Evolutionary conservation across 2,329 filamentous ascomycete genomes (phyloP).

Genomic region (Celoporthe dispersa): DNA sequence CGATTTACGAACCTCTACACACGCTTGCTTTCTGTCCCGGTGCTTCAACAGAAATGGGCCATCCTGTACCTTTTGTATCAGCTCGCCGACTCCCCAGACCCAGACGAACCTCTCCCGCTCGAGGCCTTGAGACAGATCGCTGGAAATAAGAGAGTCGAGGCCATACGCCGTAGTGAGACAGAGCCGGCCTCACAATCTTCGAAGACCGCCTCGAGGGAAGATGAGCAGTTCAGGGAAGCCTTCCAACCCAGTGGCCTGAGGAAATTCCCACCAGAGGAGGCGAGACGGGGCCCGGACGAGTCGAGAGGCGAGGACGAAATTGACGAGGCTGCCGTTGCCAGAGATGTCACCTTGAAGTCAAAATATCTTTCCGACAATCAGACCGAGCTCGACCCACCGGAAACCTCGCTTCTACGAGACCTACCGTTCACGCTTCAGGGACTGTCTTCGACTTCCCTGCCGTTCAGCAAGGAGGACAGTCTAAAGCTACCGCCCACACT

Average conservation of each 20-base stretch:
- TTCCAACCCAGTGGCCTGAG: slow-evolving; percentile 59
- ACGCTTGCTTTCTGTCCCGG: slow-evolving; percentile 84
- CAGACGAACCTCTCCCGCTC: slow-evolving; percentile 54
- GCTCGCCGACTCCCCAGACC: slow-evolving; percentile 71
- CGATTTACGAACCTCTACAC: slow-evolving; percentile 91
- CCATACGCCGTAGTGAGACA: slow-evolving; percentile 22
- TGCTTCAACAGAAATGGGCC: slow-evolving; percentile 94
- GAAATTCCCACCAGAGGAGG: slow-evolving; percentile 47
- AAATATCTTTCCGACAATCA: slow-evolving; percentile 62
- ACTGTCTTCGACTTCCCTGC: slow-evolving; percentile 81
- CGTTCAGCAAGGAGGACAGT: slow-evolving; percentile 71
- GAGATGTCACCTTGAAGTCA: slow-evolving; percentile 62
- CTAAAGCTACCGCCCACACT: slow-evolving; percentile 79
- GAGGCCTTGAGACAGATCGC: slow-evolving; percentile 47
- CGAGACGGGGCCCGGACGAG: slow-evolving; percentile 44
- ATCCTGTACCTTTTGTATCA: slow-evolving; percentile 91
- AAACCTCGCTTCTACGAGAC: slow-evolving; percentile 73
- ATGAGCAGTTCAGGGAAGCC: slow-evolving; percentile 56
- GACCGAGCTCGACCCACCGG: slow-evolving; percentile 62
- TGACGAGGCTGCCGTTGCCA: slow-evolving; percentile 40
- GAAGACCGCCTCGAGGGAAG: slow-evolving; percentile 43
- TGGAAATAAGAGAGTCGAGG: slow-evolving; percentile 32
- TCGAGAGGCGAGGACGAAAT: slow-evolving; percentile 38
- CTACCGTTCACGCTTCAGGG: slow-evolving; percentile 93
- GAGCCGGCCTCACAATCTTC: slow-evolving; percentile 40